Evolutionary conservation across 768 basidiomycete genomes (phyloP), one percentile per base, ranked within the genome.

Genomic region (Tylopilus vinaceipallidus): DNA sequence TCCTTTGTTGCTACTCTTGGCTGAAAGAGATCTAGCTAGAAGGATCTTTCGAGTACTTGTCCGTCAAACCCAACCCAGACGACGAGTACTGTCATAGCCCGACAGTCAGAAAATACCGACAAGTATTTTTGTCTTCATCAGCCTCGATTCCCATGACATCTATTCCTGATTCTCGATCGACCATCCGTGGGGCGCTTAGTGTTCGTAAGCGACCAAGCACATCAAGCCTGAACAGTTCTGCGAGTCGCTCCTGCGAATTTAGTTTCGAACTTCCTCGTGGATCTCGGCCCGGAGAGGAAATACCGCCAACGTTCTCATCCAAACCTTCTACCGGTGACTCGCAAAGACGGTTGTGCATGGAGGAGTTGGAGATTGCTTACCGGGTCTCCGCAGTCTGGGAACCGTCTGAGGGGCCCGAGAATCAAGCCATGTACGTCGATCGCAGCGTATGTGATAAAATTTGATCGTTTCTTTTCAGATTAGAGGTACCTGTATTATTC

Each of bases 401-500:
- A 59, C 72, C 81, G 0, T 64, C 49, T 24, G 74, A 77, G 45
- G 71, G 72, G 29, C 67, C 66, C 33, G 76, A 75, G 44, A 68
- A 71, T 32, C 67, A 69, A 24, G 73, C 75, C 16, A 66, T 73
- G 86, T 86, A 69, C 46, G 81, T 54, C n/a, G 6, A n/a, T 24
- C n/a, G 13, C 17, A 19, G 12, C 19, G 23, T 38, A 22, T 27
- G 27, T 44, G 11, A 36, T 13, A 7, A 35, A 16, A 24, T 45
- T 36, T 56, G 40, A 49, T 37, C 41, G 22, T 26, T 17, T 42
- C 56, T 36, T 50, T 49, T 16, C 57, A 88, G 86, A 44, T 60
- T 88, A 24, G 83, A 86, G 53, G 77, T 81, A 4, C 87, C 87
- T 6, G 73, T 88, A 37, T 58, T 85, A 19, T 71, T 83, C 24